These are phyloP conservation scores for Trichoderma polysporum DNA, from an alignment of 2,329 filamentous ascomycete species.

Conservation along the genomic window DNA sequence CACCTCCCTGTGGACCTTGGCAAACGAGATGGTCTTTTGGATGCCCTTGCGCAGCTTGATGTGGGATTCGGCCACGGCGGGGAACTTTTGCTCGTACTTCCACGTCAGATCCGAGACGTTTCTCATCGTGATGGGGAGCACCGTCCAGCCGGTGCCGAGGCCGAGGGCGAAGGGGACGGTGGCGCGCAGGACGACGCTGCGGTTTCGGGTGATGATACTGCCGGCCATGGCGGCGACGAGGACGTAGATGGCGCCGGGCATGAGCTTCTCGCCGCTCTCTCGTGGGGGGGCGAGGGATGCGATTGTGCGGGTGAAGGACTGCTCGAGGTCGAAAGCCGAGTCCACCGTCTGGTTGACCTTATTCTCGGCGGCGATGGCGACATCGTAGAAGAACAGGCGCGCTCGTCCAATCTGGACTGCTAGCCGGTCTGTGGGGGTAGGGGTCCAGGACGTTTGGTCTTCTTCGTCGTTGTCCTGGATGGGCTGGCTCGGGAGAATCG, in stretches of 20 bases:
- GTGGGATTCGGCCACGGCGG: constrained; percentile 79
- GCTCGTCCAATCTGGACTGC: constrained; percentile 77
- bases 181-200: constrained; percentile 78
- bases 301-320: constrained; percentile 84
- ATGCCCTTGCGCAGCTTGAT: constrained; percentile 67
- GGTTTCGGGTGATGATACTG: constrained; percentile 84
- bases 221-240: constrained; percentile 94
- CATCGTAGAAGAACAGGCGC: constrained; percentile 76
- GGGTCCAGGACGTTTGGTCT: constrained; percentile 43
- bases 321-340: constrained; percentile 79
- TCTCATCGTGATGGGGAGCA: constrained; percentile 84
- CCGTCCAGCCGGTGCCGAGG: constrained; percentile 76
- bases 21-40: constrained; percentile 68
- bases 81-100: constrained; percentile 90
- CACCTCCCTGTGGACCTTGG: constrained; percentile 70
- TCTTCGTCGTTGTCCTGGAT: constrained; percentile 27
- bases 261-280: constrained; percentile 81
- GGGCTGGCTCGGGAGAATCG: constrained; percentile 33
- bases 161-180: constrained; percentile 77
- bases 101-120: constrained; percentile 86
- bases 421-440: constrained; percentile 86
- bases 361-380: constrained; percentile 74
- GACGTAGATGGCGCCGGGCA: constrained; percentile 89
- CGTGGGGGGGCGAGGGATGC: constrained; percentile 83
- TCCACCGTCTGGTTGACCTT: constrained; percentile 80